Percentiles rank a stretch among this genome's conserved stretches.
Conservation (phyloP, 2,329 filamentous ascomycete genomes). For the Furcasterigmium furcatum region DNA sequence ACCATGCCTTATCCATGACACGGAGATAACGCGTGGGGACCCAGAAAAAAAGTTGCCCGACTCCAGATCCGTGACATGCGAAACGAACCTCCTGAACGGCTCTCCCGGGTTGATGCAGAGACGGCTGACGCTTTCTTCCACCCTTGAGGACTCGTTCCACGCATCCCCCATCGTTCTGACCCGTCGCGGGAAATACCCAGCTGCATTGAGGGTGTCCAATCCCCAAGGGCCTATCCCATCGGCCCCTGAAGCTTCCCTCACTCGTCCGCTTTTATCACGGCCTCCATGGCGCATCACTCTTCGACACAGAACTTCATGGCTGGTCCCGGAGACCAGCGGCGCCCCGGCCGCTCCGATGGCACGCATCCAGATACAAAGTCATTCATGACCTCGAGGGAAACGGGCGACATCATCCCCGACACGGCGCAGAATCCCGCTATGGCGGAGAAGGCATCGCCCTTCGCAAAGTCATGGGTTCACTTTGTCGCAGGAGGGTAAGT, state of each 20-base stretch:
- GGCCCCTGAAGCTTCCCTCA: too few relatives aligned
- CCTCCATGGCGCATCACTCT: constrained; percentile 29
- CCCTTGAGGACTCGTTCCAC: neutral
- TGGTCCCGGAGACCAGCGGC: constrained; percentile 23
- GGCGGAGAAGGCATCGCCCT: constrained; percentile 39
- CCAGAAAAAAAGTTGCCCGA: constrained; percentile 9
- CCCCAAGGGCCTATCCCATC: too few relatives aligned
- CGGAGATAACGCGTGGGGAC: neutral
- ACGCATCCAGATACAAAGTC: constrained; percentile 9
- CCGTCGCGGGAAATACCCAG: too few relatives aligned
- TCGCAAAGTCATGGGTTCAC: constrained; percentile 84
- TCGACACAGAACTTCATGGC: constrained; percentile 20
- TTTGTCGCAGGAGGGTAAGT: constrained; percentile 85
- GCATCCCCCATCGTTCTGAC: too few relatives aligned
- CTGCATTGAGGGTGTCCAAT: too few relatives aligned
- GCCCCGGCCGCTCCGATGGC: constrained; percentile 5
- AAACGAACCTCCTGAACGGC: constrained; percentile 1
- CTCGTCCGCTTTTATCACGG: too few relatives aligned
- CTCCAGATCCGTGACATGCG: neutral
- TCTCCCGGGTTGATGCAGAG: neutral
- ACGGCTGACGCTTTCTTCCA: neutral
- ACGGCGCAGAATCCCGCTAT: constrained; percentile 22
- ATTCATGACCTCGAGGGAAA: constrained; percentile 49
- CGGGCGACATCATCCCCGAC: constrained; percentile 51
- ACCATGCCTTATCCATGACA: constrained; percentile 3